Percentiles rank a stretch among this genome's conserved stretches.
Evolutionary conservation across 1,284 basidiomycete species (phyloP).

Genomic region (Puccinia brachypodii): DNA sequence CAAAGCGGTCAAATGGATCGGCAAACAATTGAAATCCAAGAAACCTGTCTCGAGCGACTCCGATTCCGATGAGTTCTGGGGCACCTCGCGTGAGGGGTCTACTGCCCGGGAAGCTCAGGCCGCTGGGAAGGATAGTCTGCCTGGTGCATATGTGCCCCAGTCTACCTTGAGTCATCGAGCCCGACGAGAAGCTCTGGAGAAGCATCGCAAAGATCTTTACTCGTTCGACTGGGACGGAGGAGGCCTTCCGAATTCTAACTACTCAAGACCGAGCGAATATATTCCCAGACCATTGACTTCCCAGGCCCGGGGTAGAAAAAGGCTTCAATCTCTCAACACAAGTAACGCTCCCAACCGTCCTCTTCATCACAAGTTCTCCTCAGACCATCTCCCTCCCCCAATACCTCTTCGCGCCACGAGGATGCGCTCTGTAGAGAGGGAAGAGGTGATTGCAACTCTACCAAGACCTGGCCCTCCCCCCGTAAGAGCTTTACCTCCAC

Average conservation of each 20-base stretch:
- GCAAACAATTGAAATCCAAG: conserved; percentile 7
- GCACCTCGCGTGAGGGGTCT: background rate
- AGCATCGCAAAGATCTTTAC: background rate
- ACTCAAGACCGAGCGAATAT: background rate
- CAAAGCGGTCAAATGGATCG: conserved; percentile 30
- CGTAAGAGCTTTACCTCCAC: background rate
- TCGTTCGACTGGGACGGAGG: background rate
- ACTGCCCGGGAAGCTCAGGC: background rate
- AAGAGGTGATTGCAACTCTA: background rate
- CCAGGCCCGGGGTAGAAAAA: background rate
- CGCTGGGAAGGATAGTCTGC: background rate
- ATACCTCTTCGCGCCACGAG: background rate
- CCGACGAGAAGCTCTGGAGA: background rate
- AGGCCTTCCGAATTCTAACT: background rate
- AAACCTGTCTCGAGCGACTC: background rate
- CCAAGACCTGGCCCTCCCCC: background rate
- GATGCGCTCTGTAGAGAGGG: background rate
- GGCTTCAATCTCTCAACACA: background rate
- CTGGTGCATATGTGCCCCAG: background rate
- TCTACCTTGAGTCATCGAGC: conserved; percentile 9
- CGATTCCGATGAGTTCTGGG: conserved; percentile 11
- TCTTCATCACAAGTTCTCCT: background rate
- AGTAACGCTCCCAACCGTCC: background rate
- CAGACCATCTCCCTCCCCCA: background rate
- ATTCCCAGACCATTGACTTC: background rate